A percentile compares a stretch with the other conserved stretches of the same genome.
phyloP scores from a whole-genome alignment of 2,329 filamentous ascomycete genomes.

The Sporothrix schenckii region DNA sequence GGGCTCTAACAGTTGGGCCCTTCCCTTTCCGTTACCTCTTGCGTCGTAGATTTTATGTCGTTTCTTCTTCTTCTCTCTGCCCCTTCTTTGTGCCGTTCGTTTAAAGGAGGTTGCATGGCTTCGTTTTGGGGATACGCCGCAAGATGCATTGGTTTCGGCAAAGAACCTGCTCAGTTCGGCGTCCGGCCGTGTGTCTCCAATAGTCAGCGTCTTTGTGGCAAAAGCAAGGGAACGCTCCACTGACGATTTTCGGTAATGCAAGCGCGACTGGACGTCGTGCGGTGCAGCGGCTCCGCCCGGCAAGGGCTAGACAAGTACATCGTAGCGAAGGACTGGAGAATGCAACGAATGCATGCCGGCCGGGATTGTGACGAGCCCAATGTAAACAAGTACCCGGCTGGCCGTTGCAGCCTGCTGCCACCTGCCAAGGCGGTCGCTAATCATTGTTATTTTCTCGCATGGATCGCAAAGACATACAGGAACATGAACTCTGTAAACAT shows the following conservation, averaged over 20 bases:
- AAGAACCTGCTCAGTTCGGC: background rate
- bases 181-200: background rate
- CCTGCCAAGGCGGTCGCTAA: background rate
- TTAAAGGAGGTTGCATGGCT: no score
- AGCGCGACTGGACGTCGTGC: conserved; percentile 21
- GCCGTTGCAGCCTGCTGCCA: background rate
- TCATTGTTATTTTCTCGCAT: background rate
- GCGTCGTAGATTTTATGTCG: background rate
- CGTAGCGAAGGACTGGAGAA: background rate
- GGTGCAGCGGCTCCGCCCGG: background rate
- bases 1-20: background rate
- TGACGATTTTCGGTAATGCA: conserved; percentile 1
- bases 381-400: background rate
- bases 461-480: background rate
- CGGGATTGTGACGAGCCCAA: no score
- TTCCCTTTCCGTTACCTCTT: conserved; percentile 8
- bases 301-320: background rate
- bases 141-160: no score
- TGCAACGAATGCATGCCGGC: background rate
- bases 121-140: no score
- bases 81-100: background rate
- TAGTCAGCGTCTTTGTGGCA: conserved; percentile 1
- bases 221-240: conserved; percentile 1
- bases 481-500: background rate
- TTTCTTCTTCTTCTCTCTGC: background rate